phyloP scores from a whole-genome alignment of 257 asterid species.

The Solanum medicagineum region DNA sequence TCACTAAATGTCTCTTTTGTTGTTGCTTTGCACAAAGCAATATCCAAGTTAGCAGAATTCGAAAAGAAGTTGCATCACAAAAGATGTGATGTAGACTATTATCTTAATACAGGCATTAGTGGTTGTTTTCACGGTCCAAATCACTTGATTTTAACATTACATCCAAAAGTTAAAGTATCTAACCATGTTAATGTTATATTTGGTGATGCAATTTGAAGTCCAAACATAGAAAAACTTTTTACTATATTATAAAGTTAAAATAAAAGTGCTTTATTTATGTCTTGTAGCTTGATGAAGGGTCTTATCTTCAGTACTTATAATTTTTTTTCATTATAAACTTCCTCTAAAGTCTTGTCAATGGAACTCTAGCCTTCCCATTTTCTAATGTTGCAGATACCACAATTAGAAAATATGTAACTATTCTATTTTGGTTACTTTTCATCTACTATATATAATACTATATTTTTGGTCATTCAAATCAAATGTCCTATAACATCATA shows the following conservation, averaged over 20 bases:
- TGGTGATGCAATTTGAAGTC: background rate
- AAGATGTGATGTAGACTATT: too few relatives aligned
- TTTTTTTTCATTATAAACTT: background rate
- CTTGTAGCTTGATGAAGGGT: background rate
- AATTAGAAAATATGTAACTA: background rate
- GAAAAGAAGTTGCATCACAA: too few relatives aligned
- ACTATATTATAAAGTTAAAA: background rate
- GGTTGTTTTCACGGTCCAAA: background rate
- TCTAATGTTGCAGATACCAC: background rate
- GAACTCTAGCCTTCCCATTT: background rate
- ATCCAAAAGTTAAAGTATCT: background rate
- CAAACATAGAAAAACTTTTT: background rate
- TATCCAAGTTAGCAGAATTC: too few relatives aligned
- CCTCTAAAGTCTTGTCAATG: slow-evolving; percentile 11
- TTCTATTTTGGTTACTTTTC: background rate
- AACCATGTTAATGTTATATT: background rate
- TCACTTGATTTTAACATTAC: background rate
- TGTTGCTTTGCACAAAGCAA: too few relatives aligned
- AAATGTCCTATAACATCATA: background rate
- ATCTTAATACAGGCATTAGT: background rate
- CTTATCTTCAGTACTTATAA: background rate
- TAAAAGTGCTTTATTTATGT: background rate
- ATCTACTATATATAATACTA: background rate
- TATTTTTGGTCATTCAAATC: background rate
- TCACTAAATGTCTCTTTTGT: too few relatives aligned